Conservation (phyloP, 768 basidiomycete genomes). For the Pisolithus albus region DNA sequence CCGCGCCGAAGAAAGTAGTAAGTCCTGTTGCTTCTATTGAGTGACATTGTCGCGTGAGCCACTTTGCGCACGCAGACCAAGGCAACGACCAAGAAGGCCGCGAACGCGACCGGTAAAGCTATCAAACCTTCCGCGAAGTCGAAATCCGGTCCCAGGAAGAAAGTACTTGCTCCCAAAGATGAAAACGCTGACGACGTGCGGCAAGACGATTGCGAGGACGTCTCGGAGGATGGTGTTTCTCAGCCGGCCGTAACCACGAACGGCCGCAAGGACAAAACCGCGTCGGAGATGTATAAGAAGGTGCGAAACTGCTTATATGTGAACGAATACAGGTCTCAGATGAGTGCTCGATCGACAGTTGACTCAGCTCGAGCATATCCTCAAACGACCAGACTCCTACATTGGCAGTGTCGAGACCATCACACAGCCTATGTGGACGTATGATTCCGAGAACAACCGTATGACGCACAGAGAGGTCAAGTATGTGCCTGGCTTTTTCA, state of each 20-base stretch:
- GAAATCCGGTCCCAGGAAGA: conserved; percentile 61
- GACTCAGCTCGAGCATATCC: conserved; percentile 89
- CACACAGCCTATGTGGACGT: conserved; percentile 90
- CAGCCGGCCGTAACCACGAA: conserved; percentile 22
- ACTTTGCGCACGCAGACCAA: conserved; percentile 21
- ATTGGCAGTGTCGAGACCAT: conserved; percentile 93
- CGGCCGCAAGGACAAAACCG: conserved; percentile 59
- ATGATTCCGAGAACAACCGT: conserved; percentile 73
- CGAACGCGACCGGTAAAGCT: conserved; percentile 30
- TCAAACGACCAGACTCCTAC: conserved; percentile 90
- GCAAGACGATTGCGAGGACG: conserved; percentile 31
- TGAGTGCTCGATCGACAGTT: conserved; percentile 44
- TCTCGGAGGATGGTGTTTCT: conserved; percentile 33
- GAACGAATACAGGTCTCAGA: not conserved
- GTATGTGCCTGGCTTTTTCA: conserved; percentile 97
- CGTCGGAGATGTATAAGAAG: conserved; percentile 88
- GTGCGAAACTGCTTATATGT: conserved; percentile 33
- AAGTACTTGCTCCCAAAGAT: conserved; percentile 57
- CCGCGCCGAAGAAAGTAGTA: conserved; percentile 50
- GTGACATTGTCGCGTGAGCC: conserved; percentile 11
- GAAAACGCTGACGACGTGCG: conserved; percentile 51
- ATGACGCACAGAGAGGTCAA: conserved; percentile 80
- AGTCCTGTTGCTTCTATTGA: not conserved
- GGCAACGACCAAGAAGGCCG: conserved; percentile 33
- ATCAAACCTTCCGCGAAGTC: conserved; percentile 44